Percentiles rank a stretch among this genome's conserved stretches.
Conservation (phyloP, 768 basidiomycete species). For the Podaxis rugospora region DNA sequence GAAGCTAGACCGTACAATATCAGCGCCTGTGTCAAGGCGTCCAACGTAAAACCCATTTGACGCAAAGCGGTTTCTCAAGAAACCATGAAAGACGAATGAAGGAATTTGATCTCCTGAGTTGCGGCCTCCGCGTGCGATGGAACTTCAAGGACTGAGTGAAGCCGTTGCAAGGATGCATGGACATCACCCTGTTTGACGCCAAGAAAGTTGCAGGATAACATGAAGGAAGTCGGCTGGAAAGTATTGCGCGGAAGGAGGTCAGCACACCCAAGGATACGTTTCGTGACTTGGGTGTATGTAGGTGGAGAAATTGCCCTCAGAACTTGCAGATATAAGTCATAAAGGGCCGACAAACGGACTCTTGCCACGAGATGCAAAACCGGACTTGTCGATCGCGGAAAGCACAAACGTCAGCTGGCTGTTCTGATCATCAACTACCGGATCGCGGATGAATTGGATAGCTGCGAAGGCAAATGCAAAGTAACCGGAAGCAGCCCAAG, state of each 20-base stretch:
- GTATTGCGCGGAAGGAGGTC: not conserved
- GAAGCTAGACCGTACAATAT: slow-evolving; percentile 2
- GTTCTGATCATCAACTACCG: not conserved
- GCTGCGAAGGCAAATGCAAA: slow-evolving; percentile 2
- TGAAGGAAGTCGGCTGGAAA: not conserved
- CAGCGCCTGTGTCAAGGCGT: not conserved
- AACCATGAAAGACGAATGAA: slow-evolving; percentile 8
- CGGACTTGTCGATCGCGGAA: not conserved
- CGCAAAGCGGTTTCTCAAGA: not conserved
- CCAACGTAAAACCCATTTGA: not conserved
- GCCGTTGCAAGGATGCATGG: not conserved
- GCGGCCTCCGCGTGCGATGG: not conserved
- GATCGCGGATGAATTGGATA: not conserved
- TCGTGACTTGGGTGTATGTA: not conserved
- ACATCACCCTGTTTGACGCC: not conserved
- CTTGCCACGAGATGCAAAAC: not conserved
- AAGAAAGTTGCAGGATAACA: slow-evolving; percentile 7
- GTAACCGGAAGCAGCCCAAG: not conserved
- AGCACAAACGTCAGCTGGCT: not conserved
- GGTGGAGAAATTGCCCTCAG: not conserved
- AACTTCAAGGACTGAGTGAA: slow-evolving; percentile 1
- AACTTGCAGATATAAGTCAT: not conserved
- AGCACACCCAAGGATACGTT: not conserved
- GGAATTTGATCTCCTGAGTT: not conserved
- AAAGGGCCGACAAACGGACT: not conserved